These are phyloP conservation scores for Blastobotrys illinoisensis DNA, from an alignment of 1,139 yeast genomes.

Conservation along the genomic window DNA sequence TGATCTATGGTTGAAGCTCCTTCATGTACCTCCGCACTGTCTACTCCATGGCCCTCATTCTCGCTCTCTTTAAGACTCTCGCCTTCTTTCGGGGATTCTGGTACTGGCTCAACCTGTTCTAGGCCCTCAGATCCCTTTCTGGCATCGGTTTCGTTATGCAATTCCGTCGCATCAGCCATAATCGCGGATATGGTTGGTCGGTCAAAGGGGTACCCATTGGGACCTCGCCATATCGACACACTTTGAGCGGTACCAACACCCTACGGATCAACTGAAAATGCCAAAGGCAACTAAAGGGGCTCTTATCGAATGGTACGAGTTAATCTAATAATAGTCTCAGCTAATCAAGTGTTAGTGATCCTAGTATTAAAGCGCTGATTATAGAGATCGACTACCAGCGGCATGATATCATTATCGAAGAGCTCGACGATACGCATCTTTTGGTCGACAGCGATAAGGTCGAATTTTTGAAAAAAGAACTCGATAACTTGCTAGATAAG, in stretches of 20 bases:
- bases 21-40: too few relatives aligned
- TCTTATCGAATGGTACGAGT: constrained; percentile 30
- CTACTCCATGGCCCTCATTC: too few relatives aligned
- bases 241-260: neutral
- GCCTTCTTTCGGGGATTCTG: neutral
- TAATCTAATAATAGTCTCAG: constrained; percentile 5
- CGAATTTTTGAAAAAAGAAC: constrained; percentile 66
- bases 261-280: constrained; percentile 13
- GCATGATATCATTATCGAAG: constrained; percentile 74
- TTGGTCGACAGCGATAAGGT: constrained; percentile 74
- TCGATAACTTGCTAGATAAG: constrained; percentile 68
- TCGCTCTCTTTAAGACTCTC: too few relatives aligned
- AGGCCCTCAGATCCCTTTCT: neutral
- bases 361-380: constrained; percentile 83
- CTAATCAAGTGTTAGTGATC: constrained; percentile 51
- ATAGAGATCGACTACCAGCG: constrained; percentile 68
- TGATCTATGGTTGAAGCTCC: neutral
- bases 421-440: constrained; percentile 85
- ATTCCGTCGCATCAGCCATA: neutral
- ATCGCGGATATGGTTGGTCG: neutral
- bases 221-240: neutral
- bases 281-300: constrained; percentile 32
- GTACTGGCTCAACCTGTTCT: neutral
- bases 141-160: neutral
- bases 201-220: neutral